Evolutionary conservation across 225 moss, liverwort and hornwort genomes (phyloP).

Genomic region (Bryum argenteum): DNA sequence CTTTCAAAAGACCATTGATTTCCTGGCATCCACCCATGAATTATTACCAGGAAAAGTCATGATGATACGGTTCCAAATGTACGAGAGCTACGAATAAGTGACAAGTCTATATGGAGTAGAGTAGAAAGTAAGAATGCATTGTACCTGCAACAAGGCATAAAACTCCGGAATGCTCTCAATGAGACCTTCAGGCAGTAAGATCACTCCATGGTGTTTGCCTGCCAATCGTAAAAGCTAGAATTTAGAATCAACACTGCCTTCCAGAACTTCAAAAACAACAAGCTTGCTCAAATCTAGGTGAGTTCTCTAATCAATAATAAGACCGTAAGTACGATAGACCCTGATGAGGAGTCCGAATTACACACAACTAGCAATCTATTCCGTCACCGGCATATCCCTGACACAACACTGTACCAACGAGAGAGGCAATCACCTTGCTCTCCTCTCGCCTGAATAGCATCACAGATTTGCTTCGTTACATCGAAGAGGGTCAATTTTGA

Average conservation of each 20-base stretch:
- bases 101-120: conserved; percentile 2
- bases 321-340: neutral
- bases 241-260: conserved; percentile 15
- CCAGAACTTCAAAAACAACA: conserved; percentile 3
- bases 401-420: conserved; percentile 13
- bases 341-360: neutral
- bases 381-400: neutral
- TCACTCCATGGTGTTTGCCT: conserved; percentile 92
- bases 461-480: conserved; percentile 92
- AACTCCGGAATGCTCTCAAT: conserved; percentile 98
- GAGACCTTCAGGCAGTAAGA: conserved; percentile 95
- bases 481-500: conserved; percentile 98
- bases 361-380: conserved; percentile 8
- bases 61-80: neutral
- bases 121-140: conserved; percentile 1
- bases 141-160: conserved; percentile 91
- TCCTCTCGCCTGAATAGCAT: conserved; percentile 89
- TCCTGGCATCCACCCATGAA: conserved; percentile 57
- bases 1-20: conserved; percentile 80
- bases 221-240: conserved; percentile 29
- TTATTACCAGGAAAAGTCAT: conserved; percentile 1
- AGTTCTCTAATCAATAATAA: conserved; percentile 2
- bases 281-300: neutral
- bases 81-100: neutral
- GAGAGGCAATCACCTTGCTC: conserved; percentile 56